Conservation (phyloP, 2,329 filamentous ascomycete genomes). For the Diplodia corticola region DNA sequence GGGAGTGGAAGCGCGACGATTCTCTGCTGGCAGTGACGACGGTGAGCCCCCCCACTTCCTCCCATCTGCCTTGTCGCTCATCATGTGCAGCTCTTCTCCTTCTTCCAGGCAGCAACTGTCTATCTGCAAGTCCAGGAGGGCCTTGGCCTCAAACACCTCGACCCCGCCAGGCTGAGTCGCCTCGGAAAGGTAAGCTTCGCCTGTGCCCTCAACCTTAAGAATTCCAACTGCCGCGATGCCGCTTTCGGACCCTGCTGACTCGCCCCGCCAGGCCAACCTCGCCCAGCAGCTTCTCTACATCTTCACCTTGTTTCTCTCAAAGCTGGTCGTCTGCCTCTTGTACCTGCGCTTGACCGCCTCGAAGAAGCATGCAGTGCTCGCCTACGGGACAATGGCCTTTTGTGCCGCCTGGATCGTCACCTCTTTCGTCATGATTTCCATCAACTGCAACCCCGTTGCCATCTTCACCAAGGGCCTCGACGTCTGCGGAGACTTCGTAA, state of each 20-base stretch:
- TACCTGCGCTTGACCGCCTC: conserved; percentile 34
- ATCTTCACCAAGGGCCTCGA: conserved; percentile 27
- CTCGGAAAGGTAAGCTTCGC: conserved; percentile 32
- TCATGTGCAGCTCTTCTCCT: conserved; percentile 31
- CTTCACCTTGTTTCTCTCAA: conserved; percentile 33
- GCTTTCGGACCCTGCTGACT: not conserved
- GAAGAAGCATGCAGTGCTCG: conserved; percentile 28
- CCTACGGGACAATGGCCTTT: conserved; percentile 27
- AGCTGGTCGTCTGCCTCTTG: conserved; percentile 32
- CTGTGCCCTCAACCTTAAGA: conserved; percentile 6
- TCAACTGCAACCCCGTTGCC: conserved; percentile 31
- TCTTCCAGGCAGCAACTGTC: conserved; percentile 28
- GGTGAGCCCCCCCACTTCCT: conserved; percentile 23
- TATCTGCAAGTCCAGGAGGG: conserved; percentile 32
- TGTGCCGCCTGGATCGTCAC: conserved; percentile 31
- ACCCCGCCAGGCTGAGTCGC: conserved; percentile 25
- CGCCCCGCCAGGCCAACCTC: conserved; percentile 32
- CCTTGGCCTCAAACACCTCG: conserved; percentile 28
- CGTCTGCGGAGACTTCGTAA: conserved; percentile 26
- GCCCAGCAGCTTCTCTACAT: conserved; percentile 35
- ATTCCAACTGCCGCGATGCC: not conserved
- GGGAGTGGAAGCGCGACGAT: conserved; percentile 37
- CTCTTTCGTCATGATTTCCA: conserved; percentile 31
- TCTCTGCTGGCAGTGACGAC: conserved; percentile 31
- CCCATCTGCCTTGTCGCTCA: not conserved